phyloP scores from a whole-genome alignment of 305 asterid species.

The Fraxinus ornus region DNA sequence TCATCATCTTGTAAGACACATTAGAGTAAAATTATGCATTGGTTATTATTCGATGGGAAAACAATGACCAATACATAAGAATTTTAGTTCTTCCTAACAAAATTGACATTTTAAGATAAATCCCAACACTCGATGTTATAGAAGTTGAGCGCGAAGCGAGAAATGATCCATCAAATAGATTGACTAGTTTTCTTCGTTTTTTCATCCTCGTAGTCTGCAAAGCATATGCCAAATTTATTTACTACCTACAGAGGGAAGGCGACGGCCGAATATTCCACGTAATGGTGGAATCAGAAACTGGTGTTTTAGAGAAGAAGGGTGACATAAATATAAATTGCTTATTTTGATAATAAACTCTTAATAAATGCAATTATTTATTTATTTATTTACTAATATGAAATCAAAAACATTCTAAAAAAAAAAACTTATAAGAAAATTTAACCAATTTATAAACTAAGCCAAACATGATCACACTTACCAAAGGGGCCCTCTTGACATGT shows the following conservation, averaged over 20 bases:
- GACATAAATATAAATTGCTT: not conserved
- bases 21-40: no score
- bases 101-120: not conserved
- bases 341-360: not conserved
- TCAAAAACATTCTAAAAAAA: not conserved
- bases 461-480: not conserved
- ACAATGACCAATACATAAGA: not conserved
- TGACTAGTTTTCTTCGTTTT: not conserved
- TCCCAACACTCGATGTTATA: not conserved
- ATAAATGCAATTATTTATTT: no score
- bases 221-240: no score
- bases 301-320: not conserved
- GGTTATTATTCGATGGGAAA: no score
- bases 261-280: not conserved
- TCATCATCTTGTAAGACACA: not conserved
- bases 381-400: not conserved
- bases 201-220: not conserved
- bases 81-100: no score
- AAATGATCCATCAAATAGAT: not conserved
- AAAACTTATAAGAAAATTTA: not conserved
- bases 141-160: not conserved
- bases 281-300: not conserved
- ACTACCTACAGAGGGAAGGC: not conserved
- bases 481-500: not conserved
- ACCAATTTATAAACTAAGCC: not conserved